These are phyloP conservation scores for Chlorophyllum brunneum DNA, from an alignment of 768 basidiomycete species.

Conservation along the genomic window DNA sequence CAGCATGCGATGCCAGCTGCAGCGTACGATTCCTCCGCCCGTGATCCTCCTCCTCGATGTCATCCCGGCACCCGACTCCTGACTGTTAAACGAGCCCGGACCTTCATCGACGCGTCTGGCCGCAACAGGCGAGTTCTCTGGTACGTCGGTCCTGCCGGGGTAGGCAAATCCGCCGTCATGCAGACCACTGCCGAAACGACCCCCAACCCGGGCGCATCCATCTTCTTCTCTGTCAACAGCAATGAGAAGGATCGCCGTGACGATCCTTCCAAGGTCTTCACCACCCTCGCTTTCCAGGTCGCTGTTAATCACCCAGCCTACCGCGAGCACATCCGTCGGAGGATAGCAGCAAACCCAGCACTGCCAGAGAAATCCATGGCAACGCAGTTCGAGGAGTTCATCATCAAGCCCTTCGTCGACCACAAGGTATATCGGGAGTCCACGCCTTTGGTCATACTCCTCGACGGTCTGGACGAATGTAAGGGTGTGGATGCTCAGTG, in stretches of 20 bases:
- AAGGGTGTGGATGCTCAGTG: not conserved
- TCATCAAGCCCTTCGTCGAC: slow-evolving; percentile 10
- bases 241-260: no score
- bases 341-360: slow-evolving; percentile 3
- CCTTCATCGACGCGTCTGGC: not conserved
- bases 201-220: slow-evolving; percentile 14
- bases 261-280: slow-evolving; percentile 11
- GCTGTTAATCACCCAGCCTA: slow-evolving; percentile 7
- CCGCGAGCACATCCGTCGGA: not conserved
- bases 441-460: not conserved
- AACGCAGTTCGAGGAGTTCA: slow-evolving; percentile 13
- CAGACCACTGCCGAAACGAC: no score
- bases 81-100: not conserved
- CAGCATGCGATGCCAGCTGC: not conserved
- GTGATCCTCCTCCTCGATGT: no score
- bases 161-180: slow-evolving; percentile 13
- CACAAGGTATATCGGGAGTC: not conserved
- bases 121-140: not conserved
- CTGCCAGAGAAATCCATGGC: slow-evolving; percentile 8
- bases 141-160: slow-evolving; percentile 10
- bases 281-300: slow-evolving; percentile 21
- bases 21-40: slow-evolving; percentile 2
- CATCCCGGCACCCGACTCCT: not conserved
- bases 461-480: slow-evolving; percentile 4
- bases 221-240: slow-evolving; percentile 17